Evolutionary conservation across 2,329 filamentous ascomycete species (phyloP), one percentile per base, ranked within the genome.

Genomic region (Macrophomina pseudophaseolina): DNA sequence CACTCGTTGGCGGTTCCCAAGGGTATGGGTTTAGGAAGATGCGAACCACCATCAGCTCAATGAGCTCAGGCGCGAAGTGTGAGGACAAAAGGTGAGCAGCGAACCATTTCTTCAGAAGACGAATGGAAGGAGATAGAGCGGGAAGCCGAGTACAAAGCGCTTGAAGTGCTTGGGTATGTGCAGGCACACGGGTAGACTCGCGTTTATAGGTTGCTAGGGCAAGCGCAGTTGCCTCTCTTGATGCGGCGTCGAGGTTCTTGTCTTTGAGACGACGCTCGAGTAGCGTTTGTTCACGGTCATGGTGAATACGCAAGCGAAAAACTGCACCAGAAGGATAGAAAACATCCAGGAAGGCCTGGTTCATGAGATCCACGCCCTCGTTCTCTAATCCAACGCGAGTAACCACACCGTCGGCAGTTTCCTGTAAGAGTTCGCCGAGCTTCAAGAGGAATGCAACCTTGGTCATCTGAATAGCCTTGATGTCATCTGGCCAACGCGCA

Each of bases 101-200:
- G 78, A 97, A 95, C 95, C 95, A 99, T 74, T 89, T 87, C 81
- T 98, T 98, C 52, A 91, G 85, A 2, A 98, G 83, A 18, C 94
- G 89, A 69, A 97, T 92, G 0, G 93, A 90, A 2, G 90, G 87
- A 0, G 93, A 96, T 6, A 99, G 82, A 0, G 92, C 85, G 1
- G 90, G 90, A 71, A 93, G 90, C 3, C 93, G 88, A 0, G 92
- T 97, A 78, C 90, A 93, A 64, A 93, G 88, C 0, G 90, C 93
- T 64, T 90, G 85, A 46, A 98, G 85, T 5, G 90, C 91, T 77
- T 97, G 93, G 4, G 89, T 93, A 73, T 97, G 91, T 11, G 92
- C 85, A 3, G 94, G 91, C 0, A 90, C 81, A 59, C 91, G 89
- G 35, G 89, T 80, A 74, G 91, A 97, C 16, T 86, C 83, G 69